A percentile compares a stretch with the other conserved stretches of the same genome.
Evolutionary conservation across 352 stramenopile genomes (phyloP).

Genomic region (Pythium guiyangense): DNA sequence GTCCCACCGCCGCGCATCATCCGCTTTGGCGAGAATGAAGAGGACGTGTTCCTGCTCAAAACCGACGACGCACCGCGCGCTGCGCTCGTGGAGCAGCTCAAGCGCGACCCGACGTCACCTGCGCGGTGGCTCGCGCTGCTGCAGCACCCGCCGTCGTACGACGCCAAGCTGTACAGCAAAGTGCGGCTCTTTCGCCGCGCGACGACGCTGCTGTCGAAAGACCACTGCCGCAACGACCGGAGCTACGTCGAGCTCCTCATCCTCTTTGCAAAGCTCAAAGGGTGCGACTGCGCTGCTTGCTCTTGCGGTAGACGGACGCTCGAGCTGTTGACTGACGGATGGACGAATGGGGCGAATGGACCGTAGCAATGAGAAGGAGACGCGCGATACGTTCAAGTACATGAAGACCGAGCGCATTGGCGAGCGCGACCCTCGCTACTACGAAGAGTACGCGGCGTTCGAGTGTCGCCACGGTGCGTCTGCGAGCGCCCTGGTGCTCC

Average conservation of each 20-base stretch:
- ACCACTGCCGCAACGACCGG: slow-evolving; percentile 18
- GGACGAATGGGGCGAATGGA: not conserved
- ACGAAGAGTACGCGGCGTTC: slow-evolving; percentile 65
- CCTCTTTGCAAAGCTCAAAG: slow-evolving; percentile 44
- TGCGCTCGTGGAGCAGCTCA: slow-evolving; percentile 42
- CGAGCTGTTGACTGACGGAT: slow-evolving; percentile 2
- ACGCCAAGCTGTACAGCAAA: slow-evolving; percentile 35
- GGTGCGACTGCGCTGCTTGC: slow-evolving; percentile 19
- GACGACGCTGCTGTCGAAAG: slow-evolving; percentile 30
- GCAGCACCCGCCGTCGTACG: slow-evolving; percentile 33
- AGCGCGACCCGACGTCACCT: slow-evolving; percentile 35
- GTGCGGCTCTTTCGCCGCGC: slow-evolving; percentile 39
- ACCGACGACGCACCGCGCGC: slow-evolving; percentile 34
- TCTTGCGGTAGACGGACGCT: not conserved
- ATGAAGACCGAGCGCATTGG: slow-evolving; percentile 58
- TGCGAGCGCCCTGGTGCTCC: not conserved
- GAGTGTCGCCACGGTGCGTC: slow-evolving; percentile 37
- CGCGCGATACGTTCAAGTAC: slow-evolving; percentile 45
- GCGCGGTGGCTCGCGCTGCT: slow-evolving; percentile 54
- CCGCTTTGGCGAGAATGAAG: slow-evolving; percentile 59
- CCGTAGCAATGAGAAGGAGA: slow-evolving; percentile 34
- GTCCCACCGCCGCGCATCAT: slow-evolving; percentile 25
- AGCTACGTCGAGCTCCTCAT: slow-evolving; percentile 65
- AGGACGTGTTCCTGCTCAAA: slow-evolving; percentile 56
- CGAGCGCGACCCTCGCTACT: slow-evolving; percentile 37